Percentiles rank a stretch among this genome's conserved stretches.
phyloP scores from a whole-genome alignment of 495 filamentous ascomycete species.

The Penicillium cosmopolitanum region DNA sequence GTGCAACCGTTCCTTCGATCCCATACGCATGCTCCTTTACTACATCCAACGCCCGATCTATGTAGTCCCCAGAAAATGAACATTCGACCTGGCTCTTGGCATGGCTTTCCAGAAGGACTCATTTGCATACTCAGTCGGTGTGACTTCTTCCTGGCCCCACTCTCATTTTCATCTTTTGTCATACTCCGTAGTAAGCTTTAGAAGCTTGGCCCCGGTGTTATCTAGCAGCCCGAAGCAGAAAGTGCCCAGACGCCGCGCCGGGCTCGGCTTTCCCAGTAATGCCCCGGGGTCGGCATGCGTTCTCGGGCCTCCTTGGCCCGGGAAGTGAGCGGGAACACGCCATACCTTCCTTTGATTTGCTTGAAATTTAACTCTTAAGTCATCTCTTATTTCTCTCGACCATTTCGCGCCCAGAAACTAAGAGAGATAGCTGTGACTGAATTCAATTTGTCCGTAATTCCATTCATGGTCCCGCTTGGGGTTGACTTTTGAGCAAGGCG shows the following conservation, averaged over 20 bases:
- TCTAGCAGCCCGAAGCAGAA: neutral
- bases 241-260: neutral
- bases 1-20: too few relatives aligned
- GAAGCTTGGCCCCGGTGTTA: neutral
- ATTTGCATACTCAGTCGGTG: neutral
- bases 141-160: neutral
- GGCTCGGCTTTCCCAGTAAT: neutral
- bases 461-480: too few relatives aligned
- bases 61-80: neutral
- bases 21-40: neutral
- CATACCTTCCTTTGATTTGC: too few relatives aligned
- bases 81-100: neutral
- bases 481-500: too few relatives aligned
- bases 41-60: neutral
- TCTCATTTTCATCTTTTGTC: neutral
- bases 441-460: too few relatives aligned
- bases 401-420: too few relatives aligned
- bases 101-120: neutral
- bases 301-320: neutral
- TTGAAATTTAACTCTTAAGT: too few relatives aligned
- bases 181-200: neutral
- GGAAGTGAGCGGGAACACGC: too few relatives aligned
- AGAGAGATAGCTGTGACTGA: too few relatives aligned
- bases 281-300: neutral
- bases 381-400: too few relatives aligned